phyloP scores from a whole-genome alignment of 208 protist species.

The Trypanosoma theileri region DNA sequence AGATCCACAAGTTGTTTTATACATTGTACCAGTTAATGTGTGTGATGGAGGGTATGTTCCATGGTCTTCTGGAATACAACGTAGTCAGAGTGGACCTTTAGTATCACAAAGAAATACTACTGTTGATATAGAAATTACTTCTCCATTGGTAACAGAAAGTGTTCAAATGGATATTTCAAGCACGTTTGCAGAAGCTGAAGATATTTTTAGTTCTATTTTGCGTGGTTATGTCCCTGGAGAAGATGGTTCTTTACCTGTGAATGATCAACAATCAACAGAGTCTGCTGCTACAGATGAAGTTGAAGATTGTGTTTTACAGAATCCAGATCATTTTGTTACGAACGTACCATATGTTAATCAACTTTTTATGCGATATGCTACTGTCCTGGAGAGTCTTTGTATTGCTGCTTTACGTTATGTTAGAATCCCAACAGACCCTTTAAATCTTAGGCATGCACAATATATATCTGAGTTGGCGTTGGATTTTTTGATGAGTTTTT shows the following conservation, averaged over 20 bases:
- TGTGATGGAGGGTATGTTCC: constrained; percentile 70
- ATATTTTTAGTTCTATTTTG: constrained; percentile 50
- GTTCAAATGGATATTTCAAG: constrained; percentile 8
- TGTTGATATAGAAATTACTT: constrained; percentile 4
- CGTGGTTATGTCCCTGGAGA: constrained; percentile 40
- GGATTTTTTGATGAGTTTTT: constrained; percentile 66
- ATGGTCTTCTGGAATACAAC: constrained; percentile 14
- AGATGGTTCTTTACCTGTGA: neutral
- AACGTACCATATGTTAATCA: constrained; percentile 68
- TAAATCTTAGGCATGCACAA: constrained; percentile 56
- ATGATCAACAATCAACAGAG: neutral
- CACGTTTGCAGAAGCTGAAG: constrained; percentile 40
- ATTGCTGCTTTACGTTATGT: constrained; percentile 73
- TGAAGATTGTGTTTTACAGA: constrained; percentile 58
- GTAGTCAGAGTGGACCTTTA: neutral
- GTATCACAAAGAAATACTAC: neutral
- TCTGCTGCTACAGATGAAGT: constrained; percentile 14
- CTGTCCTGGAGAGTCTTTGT: constrained; percentile 65
- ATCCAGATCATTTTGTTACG: constrained; percentile 52
- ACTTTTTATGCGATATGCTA: constrained; percentile 61
- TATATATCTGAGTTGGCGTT: constrained; percentile 42
- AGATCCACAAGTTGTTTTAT: constrained; percentile 63
- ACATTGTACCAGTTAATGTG: constrained; percentile 72
- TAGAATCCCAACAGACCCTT: constrained; percentile 42
- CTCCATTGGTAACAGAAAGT: neutral